phyloP scores from a whole-genome alignment of 192 early-diverging fungal species.

The Dispira simplex region DNA sequence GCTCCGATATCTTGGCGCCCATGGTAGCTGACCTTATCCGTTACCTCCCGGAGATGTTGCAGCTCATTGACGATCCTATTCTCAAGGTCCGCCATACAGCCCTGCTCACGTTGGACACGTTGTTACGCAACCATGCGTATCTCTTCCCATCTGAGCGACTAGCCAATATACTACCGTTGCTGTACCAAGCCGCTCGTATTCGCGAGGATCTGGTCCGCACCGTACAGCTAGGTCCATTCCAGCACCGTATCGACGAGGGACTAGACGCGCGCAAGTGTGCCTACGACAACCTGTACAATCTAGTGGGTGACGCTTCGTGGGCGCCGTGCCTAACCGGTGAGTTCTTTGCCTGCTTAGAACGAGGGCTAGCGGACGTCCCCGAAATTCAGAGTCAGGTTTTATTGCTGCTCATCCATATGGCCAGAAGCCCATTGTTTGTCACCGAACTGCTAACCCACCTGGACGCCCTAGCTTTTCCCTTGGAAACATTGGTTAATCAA shows the following conservation, averaged over 20 bases:
- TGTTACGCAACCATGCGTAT: too few relatives aligned
- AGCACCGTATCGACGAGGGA: conserved; percentile 43
- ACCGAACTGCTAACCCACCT: neutral
- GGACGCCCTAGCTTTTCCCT: neutral
- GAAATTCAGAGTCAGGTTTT: neutral
- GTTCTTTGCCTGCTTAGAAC: neutral
- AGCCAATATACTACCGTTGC: conserved; percentile 12
- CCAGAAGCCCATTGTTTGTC: neutral
- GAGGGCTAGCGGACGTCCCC: neutral
- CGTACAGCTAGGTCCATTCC: conserved; percentile 52
- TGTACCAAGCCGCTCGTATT: conserved; percentile 11
- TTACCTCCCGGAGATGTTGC: too few relatives aligned
- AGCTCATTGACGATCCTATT: too few relatives aligned
- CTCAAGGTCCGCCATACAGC: too few relatives aligned
- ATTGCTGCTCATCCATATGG: neutral
- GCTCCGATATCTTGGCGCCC: too few relatives aligned
- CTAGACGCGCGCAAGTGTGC: conserved; percentile 35
- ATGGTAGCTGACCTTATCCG: too few relatives aligned
- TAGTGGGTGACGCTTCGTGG: neutral
- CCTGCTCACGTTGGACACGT: too few relatives aligned
- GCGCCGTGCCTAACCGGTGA: neutral
- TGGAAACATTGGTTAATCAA: neutral
- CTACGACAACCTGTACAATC: neutral
- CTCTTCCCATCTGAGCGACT: neutral
- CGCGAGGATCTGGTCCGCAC: conserved; percentile 27